Conservation (phyloP, 1,284 basidiomycete genomes). For the Macrocystidia cucumis region DNA sequence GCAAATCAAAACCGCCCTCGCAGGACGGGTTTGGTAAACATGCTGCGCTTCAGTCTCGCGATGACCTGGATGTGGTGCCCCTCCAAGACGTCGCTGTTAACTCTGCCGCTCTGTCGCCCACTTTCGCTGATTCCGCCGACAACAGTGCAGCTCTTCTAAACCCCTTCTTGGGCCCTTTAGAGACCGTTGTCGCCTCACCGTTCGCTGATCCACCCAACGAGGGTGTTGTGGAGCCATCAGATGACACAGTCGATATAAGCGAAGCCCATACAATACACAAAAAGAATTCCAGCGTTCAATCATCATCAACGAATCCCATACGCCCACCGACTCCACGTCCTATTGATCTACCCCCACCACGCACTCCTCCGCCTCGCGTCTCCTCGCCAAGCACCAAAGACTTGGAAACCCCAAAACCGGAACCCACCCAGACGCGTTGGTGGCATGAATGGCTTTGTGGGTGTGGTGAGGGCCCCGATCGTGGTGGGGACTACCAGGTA, state of each 20-base stretch:
- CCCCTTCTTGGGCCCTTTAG: constrained; percentile 44
- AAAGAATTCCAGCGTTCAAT: too few species aligned
- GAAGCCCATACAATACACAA: too few species aligned
- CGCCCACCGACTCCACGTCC: constrained; percentile 41
- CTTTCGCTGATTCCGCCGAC: constrained; percentile 31
- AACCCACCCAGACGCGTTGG: constrained; percentile 43
- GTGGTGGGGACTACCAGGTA: constrained; percentile 66
- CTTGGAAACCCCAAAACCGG: constrained; percentile 17
- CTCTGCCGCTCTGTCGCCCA: constrained; percentile 22
- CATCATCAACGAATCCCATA: constrained; percentile 13
- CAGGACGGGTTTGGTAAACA: constrained; percentile 30
- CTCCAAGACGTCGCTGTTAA: constrained; percentile 40
- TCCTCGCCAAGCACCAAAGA: constrained; percentile 23
- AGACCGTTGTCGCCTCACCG: constrained; percentile 38
- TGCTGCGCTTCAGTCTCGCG: constrained; percentile 39
- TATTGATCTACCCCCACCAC: constrained; percentile 48
- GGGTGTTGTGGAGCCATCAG: too few species aligned
- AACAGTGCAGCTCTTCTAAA: constrained; percentile 22
- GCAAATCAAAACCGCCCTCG: constrained; percentile 23
- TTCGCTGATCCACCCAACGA: constrained; percentile 32
- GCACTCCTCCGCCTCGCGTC: constrained; percentile 45
- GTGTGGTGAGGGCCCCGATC: constrained; percentile 59
- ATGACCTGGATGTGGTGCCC: constrained; percentile 38
- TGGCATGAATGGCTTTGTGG: constrained; percentile 83
- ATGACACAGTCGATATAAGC: too few species aligned